phyloP scores from a whole-genome alignment of 768 basidiomycete species.

The Chalciporus sphaerocephalus region DNA sequence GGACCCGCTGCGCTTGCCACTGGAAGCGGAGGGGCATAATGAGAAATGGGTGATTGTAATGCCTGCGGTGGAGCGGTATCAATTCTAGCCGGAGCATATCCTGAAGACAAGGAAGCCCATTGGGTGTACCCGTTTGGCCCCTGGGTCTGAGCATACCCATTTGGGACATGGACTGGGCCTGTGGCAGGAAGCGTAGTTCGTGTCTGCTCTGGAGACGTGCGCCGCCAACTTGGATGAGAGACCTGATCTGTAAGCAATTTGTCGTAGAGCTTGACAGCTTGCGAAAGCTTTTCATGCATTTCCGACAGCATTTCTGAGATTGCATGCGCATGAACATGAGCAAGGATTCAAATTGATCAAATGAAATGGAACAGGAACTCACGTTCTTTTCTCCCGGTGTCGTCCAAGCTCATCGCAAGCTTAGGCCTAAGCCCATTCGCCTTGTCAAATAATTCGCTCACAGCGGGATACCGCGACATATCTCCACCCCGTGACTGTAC shows the following conservation, averaged over 20 bases:
- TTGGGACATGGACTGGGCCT: slow-evolving; percentile 17
- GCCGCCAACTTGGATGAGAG: slow-evolving; percentile 63
- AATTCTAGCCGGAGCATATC: slow-evolving; percentile 18
- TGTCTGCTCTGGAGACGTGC: slow-evolving; percentile 18
- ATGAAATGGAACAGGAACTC: slow-evolving; percentile 26
- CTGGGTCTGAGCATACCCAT: slow-evolving; percentile 31
- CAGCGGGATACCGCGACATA: slow-evolving; percentile 76
- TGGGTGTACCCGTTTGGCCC: slow-evolving; percentile 33
- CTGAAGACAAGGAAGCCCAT: slow-evolving; percentile 22
- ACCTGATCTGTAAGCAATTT: slow-evolving; percentile 81
- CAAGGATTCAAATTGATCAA: background rate
- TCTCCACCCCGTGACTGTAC: slow-evolving; percentile 78
- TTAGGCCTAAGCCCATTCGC: slow-evolving; percentile 77
- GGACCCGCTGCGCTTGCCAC: slow-evolving; percentile 10
- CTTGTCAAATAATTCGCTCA: slow-evolving; percentile 80
- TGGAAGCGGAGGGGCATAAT: slow-evolving; percentile 24
- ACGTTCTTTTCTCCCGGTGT: slow-evolving; percentile 85
- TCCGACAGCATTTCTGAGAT: slow-evolving; percentile 75
- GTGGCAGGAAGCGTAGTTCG: slow-evolving; percentile 25
- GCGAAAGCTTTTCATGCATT: slow-evolving; percentile 91
- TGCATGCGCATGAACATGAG: background rate
- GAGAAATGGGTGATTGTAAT: slow-evolving; percentile 25
- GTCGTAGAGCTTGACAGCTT: slow-evolving; percentile 91
- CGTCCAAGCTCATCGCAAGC: slow-evolving; percentile 77
- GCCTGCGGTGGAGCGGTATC: slow-evolving; percentile 21